A percentile compares a stretch with the other conserved stretches of the same genome.
Conservation (phyloP, 2,329 filamentous ascomycete genomes). For the Huntiella omanensis region DNA sequence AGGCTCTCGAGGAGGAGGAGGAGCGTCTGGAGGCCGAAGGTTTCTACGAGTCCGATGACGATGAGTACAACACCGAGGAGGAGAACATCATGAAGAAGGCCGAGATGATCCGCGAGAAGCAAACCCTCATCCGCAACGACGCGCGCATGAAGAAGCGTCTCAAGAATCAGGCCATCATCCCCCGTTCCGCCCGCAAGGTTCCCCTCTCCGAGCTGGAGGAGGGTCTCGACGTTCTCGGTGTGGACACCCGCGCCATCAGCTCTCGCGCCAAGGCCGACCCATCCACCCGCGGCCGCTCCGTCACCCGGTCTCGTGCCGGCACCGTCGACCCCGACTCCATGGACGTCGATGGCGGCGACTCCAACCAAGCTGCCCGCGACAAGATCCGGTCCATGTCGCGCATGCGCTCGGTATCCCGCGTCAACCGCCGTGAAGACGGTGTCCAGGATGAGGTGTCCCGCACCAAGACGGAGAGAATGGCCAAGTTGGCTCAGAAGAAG, state of each 20-base stretch:
- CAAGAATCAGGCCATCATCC: slow-evolving; percentile 92
- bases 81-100: slow-evolving; percentile 81
- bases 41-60: slow-evolving; percentile 73
- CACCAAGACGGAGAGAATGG: slow-evolving; percentile 65
- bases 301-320: slow-evolving; percentile 41
- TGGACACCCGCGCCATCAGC: slow-evolving; percentile 59
- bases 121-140: slow-evolving; percentile 79
- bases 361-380: slow-evolving; percentile 27
- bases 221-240: slow-evolving; percentile 66
- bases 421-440: slow-evolving; percentile 58
- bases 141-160: slow-evolving; percentile 87
- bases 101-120: slow-evolving; percentile 88
- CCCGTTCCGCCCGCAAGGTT: slow-evolving; percentile 62
- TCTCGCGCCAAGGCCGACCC: slow-evolving; percentile 46
- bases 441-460: slow-evolving; percentile 48
- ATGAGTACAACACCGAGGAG: slow-evolving; percentile 75
- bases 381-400: slow-evolving; percentile 52
- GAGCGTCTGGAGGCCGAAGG: slow-evolving; percentile 80
- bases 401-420: slow-evolving; percentile 28
- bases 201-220: slow-evolving; percentile 73
- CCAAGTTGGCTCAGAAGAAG: slow-evolving; percentile 87
- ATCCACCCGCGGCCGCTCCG: slow-evolving; percentile 53
- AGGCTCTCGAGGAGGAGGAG: slow-evolving; percentile 85
- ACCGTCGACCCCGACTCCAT: slow-evolving; percentile 53
- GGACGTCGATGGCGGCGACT: slow-evolving; percentile 39